phyloP scores from a whole-genome alignment of 2,329 filamentous ascomycete genomes.

The Curvularia verruculosa region DNA sequence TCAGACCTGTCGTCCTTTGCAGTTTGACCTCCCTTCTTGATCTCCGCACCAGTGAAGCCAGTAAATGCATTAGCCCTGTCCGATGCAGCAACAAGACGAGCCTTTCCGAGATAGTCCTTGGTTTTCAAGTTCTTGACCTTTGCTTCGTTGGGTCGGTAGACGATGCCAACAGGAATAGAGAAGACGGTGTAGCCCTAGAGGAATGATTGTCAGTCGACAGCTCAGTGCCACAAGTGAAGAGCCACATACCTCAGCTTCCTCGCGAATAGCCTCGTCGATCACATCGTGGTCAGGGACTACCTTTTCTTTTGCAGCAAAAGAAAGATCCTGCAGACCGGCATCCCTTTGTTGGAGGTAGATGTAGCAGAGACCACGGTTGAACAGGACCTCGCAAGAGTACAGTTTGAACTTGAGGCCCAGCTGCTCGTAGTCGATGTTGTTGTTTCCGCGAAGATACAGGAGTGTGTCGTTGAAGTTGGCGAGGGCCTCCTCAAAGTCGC shows the following conservation, averaged over 20 bases:
- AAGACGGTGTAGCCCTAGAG: conserved; percentile 93
- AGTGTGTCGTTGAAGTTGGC: conserved; percentile 99
- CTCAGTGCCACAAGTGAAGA: background rate
- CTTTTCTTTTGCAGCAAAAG: conserved; percentile 92
- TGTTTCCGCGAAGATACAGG: conserved; percentile 91
- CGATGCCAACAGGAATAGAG: conserved; percentile 92
- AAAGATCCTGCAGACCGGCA: conserved; percentile 86
- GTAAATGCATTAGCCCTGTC: conserved; percentile 82
- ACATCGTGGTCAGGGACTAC: conserved; percentile 96
- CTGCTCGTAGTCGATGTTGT: conserved; percentile 97
- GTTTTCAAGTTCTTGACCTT: conserved; percentile 98
- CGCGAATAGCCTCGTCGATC: conserved; percentile 93
- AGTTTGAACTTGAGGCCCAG: conserved; percentile 93
- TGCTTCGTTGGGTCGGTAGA: conserved; percentile 94
- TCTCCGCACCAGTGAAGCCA: conserved; percentile 78
- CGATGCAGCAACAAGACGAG: conserved; percentile 87
- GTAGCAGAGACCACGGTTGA: conserved; percentile 96
- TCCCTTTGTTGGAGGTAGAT: conserved; percentile 95
- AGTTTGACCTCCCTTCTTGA: conserved; percentile 67
- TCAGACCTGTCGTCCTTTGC: conserved; percentile 79
- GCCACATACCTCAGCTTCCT: conserved; percentile 80
- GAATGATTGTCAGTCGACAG: conserved; percentile 34
- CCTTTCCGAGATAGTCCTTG: conserved; percentile 96
- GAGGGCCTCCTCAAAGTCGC: conserved; percentile 95
- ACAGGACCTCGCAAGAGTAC: conserved; percentile 95